Conservation (phyloP, 805 yeast genomes). For the Lipomyces spencermartinsiae region DNA sequence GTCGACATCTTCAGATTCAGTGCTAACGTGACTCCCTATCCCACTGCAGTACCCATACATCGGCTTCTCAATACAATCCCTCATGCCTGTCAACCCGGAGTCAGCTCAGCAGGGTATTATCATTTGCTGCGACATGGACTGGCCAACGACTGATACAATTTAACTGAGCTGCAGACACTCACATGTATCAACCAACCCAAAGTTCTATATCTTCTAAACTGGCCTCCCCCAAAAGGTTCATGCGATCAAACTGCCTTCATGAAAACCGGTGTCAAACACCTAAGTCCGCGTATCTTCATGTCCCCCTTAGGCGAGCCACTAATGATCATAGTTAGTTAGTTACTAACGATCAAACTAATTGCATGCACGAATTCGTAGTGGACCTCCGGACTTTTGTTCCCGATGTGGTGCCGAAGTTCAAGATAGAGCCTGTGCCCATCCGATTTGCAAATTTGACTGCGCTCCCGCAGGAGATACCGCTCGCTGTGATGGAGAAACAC, state of each 20-base stretch:
- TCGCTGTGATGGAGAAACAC: conserved; percentile 17
- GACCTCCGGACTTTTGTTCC: conserved; percentile 29
- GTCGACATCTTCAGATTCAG: conserved; percentile 13
- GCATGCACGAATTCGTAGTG: conserved; percentile 24
- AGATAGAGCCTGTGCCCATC: conserved; percentile 23
- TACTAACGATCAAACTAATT: conserved; percentile 11
- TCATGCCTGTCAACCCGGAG: background rate
- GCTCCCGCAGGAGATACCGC: conserved; percentile 12
- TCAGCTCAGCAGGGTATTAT: background rate
- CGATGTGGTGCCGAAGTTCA: conserved; percentile 21
- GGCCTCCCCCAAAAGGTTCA: conserved; percentile 14
- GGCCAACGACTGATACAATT: conserved; percentile 12
- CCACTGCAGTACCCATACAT: conserved; percentile 22
- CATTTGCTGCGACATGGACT: conserved; percentile 27
- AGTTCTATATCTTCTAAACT: conserved; percentile 9
- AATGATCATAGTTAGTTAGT: conserved; percentile 23
- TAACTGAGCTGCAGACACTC: conserved; percentile 16
- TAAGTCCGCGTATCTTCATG: conserved; percentile 28
- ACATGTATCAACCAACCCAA: conserved; percentile 9
- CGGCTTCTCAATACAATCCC: conserved; percentile 5
- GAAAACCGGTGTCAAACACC: conserved; percentile 11
- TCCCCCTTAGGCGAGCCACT: conserved; percentile 36
- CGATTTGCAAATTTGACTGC: conserved; percentile 15
- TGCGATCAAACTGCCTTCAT: conserved; percentile 13
- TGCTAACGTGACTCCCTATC: conserved; percentile 24